Evolutionary conservation across 495 filamentous ascomycete species (phyloP), one percentile per base, ranked within the genome.

Genomic region (Penicillium malachiteum): DNA sequence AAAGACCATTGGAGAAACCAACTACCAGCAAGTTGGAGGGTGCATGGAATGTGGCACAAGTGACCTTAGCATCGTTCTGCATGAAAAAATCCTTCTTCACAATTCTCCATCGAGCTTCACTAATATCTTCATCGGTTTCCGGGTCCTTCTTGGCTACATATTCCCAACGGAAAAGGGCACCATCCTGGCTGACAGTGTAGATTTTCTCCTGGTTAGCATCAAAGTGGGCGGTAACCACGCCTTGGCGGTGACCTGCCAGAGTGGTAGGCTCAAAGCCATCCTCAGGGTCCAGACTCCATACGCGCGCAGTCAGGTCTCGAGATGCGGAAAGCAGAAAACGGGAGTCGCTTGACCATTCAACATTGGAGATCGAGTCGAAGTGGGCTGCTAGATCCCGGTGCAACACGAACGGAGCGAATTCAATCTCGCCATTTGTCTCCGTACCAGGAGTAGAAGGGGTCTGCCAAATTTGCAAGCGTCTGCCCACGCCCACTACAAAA

Each of bases 311-410:
- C 68, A 97, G 72, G 65, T 98, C 94, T 69, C 90, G 96, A 1
- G 91, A 90, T 2, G 94, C 82, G 50, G 86, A 96, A 44, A 98
- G 75, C 67, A 97, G 88, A 77, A 98, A 98, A 34, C 92, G 80
- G 13, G 94, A 97, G 73, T 98, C 94, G 64, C 84, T 85, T 10
- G 93, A 96, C 94, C 94, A 98, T 66, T 94, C 85, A 50, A 98
- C 87, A 65, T 82, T 86, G 34, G 87, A 83, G 18, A 97, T 86
- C 30, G 78, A 80, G 68, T 97, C 94, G 57, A 91, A 95, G 70
- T 98, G 94, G 1, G 90, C 89, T 34, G 87, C 83, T 57, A 96
- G 89, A 40, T 87, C 85, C 48, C 91, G 84, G 71, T 97, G 91
- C 44, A 90, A 77, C 38, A 96, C 84, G 59, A 98, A 97, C 1